These are phyloP conservation scores for Yarrowia sp. DNA, from an alignment of 805 yeast species.

Conservation along the genomic window DNA sequence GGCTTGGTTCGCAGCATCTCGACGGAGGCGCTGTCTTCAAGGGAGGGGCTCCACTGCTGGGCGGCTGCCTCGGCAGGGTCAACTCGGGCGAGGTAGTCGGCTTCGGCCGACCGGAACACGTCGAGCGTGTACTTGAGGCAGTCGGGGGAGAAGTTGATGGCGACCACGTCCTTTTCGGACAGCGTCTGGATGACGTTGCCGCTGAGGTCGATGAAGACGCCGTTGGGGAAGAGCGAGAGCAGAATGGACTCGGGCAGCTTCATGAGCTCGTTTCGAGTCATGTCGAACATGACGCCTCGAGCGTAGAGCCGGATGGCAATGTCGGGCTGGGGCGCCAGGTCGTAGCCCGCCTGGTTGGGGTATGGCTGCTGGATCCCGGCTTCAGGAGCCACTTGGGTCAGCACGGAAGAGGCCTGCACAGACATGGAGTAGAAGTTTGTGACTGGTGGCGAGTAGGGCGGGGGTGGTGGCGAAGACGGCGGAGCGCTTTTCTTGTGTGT, in stretches of 20 bases:
- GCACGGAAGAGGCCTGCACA: conserved; percentile 40
- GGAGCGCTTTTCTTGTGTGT: not conserved
- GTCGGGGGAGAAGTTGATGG: conserved; percentile 77
- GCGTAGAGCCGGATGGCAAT: conserved; percentile 70
- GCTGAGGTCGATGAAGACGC: conserved; percentile 72
- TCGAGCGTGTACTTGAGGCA: conserved; percentile 82
- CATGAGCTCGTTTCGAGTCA: conserved; percentile 86
- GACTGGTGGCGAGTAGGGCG: conserved; percentile 33
- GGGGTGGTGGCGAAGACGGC: conserved; percentile 28
- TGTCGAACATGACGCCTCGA: conserved; percentile 67
- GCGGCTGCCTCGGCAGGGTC: not conserved
- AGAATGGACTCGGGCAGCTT: conserved; percentile 86
- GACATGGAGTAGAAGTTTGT: conserved; percentile 31
- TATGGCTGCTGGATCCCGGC: conserved; percentile 20
- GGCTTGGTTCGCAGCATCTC: conserved; percentile 76
- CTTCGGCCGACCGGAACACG: conserved; percentile 64
- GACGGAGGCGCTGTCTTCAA: conserved; percentile 44
- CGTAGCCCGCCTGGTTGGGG: conserved; percentile 20
- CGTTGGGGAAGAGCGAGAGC: conserved; percentile 83
- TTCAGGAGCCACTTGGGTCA: conserved; percentile 68
- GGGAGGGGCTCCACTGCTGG: not conserved
- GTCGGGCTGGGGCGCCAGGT: conserved; percentile 36
- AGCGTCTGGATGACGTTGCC: conserved; percentile 77
- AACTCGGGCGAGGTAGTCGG: not conserved
- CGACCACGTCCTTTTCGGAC: conserved; percentile 72